These are phyloP conservation scores for Xylariaceae sp. DNA, from an alignment of 2,329 filamentous ascomycete genomes.

Conservation along the genomic window DNA sequence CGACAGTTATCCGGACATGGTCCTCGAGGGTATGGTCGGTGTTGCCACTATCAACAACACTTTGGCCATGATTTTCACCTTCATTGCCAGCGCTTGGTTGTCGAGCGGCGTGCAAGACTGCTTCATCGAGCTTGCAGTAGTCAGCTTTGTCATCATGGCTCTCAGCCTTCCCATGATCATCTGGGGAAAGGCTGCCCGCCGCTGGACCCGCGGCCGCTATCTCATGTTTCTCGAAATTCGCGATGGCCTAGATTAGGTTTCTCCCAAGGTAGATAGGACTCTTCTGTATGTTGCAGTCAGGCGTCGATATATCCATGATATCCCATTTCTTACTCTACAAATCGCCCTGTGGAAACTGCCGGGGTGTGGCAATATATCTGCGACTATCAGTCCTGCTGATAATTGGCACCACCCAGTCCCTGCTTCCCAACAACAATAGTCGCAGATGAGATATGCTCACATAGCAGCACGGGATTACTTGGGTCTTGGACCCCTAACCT, in stretches of 20 bases:
- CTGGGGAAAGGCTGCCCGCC: background rate
- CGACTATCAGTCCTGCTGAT: no score
- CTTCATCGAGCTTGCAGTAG: background rate
- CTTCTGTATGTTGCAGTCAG: no score
- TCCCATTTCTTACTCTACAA: no score
- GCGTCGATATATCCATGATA: no score
- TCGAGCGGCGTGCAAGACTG: background rate
- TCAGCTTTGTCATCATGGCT: background rate
- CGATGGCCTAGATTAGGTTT: background rate
- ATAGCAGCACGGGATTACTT: no score
- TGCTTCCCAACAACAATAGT: no score
- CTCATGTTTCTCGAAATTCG: background rate
- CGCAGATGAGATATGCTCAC: no score
- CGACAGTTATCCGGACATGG: background rate
- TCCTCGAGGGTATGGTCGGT: background rate
- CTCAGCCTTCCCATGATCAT: background rate
- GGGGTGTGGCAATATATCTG: no score
- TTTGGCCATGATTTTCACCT: background rate
- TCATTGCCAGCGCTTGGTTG: background rate
- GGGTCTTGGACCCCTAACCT: no score
- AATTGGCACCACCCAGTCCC: no score
- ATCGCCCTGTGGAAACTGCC: no score
- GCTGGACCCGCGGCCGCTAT: background rate
- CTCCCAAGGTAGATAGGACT: no score
- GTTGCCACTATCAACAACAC: background rate